A percentile compares a stretch with the other conserved stretches of the same genome.
Conservation (phyloP, 805 yeast genomes). For the Zygosaccharomyces bisporus region DNA sequence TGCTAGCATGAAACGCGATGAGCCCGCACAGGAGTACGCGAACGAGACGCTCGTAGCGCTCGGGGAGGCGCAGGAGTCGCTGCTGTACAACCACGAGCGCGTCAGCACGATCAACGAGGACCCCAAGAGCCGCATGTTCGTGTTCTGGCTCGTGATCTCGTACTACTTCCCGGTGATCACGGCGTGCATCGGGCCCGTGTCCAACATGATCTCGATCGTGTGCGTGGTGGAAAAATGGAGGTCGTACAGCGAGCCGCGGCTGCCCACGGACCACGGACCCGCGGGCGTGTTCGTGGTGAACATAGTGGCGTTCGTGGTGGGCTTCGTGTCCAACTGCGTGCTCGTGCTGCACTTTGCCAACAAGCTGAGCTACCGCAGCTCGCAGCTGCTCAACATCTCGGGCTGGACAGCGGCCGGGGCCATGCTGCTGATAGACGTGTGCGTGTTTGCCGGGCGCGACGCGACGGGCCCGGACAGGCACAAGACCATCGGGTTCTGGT, state of each 20-base stretch:
- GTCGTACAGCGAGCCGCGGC: conserved; percentile 1
- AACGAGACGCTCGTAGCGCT: conserved; percentile 7
- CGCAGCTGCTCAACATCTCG: conserved; percentile 58
- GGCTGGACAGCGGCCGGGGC: conserved; percentile 63
- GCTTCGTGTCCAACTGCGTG: conserved; percentile 64
- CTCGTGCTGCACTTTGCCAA: conserved; percentile 66
- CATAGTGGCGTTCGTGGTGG: conserved; percentile 58
- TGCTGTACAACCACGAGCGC: conserved; percentile 27
- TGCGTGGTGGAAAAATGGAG: conserved; percentile 73
- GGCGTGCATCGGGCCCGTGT: conserved; percentile 75
- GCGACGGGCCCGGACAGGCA: conserved; percentile 21
- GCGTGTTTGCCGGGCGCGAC: conserved; percentile 25
- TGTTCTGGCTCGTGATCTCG: conserved; percentile 61
- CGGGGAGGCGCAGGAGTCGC: conserved; percentile 11
- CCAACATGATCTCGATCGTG: conserved; percentile 68
- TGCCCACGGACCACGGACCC: conserved; percentile 22
- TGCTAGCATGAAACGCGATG: not conserved
- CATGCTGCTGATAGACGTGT: conserved; percentile 44
- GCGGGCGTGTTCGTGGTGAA: conserved; percentile 52
- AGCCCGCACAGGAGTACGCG: not conserved
- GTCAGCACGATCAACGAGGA: conserved; percentile 29
- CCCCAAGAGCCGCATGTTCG: conserved; percentile 23
- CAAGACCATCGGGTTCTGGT: conserved; percentile 71
- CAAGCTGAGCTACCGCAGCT: conserved; percentile 50
- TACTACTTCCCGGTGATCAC: conserved; percentile 71